Evolutionary conservation across 805 yeast species (phyloP).

Genomic region (Candida takata): DNA sequence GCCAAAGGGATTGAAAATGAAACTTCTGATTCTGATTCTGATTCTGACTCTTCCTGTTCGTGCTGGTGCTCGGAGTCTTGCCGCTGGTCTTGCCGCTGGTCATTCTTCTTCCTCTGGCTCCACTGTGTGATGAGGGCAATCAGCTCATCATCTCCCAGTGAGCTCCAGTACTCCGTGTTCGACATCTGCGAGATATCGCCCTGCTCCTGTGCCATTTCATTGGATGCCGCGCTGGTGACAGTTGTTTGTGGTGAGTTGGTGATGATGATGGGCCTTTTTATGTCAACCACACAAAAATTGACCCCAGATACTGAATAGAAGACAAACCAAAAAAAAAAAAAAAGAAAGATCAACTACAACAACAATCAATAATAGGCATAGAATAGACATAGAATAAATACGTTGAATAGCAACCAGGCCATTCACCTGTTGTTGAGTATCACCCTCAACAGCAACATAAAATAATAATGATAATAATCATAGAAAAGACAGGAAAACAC

Average conservation of each 20-base stretch:
- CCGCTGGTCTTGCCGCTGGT: neutral
- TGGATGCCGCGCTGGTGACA: neutral
- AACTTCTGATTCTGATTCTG: neutral
- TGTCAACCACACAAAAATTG: too few relatives aligned
- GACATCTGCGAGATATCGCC: conserved; percentile 10
- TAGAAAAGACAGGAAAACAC: neutral
- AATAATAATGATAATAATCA: neutral
- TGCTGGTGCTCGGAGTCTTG: neutral
- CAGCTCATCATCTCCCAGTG: conserved; percentile 33
- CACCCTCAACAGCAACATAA: neutral
- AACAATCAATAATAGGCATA: too few relatives aligned
- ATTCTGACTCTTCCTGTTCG: neutral
- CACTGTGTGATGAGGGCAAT: conserved; percentile 29
- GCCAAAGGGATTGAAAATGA: conserved; percentile 13
- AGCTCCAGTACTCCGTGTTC: conserved; percentile 20
- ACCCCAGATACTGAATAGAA: too few relatives aligned
- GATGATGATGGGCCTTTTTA: neutral
- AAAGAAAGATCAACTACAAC: too few relatives aligned
- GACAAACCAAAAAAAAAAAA: too few relatives aligned
- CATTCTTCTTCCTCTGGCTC: conserved; percentile 22
- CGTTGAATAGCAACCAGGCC: too few relatives aligned
- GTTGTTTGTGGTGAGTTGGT: neutral
- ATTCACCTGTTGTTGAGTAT: too few relatives aligned
- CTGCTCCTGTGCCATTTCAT: conserved; percentile 6
- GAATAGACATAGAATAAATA: too few relatives aligned